Base-by-base conservation (phyloP, 441 rosid species). In the Kokia cookei region DNA sequence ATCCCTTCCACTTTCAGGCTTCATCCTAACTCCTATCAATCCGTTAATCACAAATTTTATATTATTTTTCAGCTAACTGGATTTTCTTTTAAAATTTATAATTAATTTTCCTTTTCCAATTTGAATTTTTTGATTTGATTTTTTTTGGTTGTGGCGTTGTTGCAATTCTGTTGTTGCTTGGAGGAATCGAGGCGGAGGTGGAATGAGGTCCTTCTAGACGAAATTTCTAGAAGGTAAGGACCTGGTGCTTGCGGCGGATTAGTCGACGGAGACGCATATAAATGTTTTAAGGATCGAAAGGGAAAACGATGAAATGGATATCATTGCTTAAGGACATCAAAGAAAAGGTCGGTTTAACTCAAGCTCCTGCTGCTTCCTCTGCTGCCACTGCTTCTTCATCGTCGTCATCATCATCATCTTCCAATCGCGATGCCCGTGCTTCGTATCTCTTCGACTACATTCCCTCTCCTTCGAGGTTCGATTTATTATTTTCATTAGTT, bases 301-400 rank as follows among this genome's bases (percentile, higher is more conserved):
- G 72, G 75, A 76, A 69, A 82, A 85, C 86, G 80, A 91, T 91
- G 96, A 91, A 89, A 91, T 91, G 96, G 96, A 84, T 42, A 64
- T 79, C 92, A 82, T 86, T 91, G 93, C 90, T 91, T 79, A 86
- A 89, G 90, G 96, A 90, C 79, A 86, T 96, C 51, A 93, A 88
- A 89, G 98, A 92, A 90, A 96, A 90, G 89, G 98, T 96, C 78
- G 99, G 99, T 22, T 89, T 96, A 77, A 78, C 96, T 83, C 97
- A 90, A 82, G 73, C 87, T 27, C 4, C 90, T 59, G 8, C 78
- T 29, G 51, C 80, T 76, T 27, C 86, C 19, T 62, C 81, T 24
- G 55, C 81, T 8, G 40, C 86, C 57, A 61, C 4, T 13, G 35
- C 37, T 26, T 11, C 63, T 0, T 58, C 79, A 10, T 35, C 24